These are phyloP conservation scores for Saccharum hybrid DNA, from an alignment of 202 grass and related monocot genomes.

Conservation along the genomic window DNA sequence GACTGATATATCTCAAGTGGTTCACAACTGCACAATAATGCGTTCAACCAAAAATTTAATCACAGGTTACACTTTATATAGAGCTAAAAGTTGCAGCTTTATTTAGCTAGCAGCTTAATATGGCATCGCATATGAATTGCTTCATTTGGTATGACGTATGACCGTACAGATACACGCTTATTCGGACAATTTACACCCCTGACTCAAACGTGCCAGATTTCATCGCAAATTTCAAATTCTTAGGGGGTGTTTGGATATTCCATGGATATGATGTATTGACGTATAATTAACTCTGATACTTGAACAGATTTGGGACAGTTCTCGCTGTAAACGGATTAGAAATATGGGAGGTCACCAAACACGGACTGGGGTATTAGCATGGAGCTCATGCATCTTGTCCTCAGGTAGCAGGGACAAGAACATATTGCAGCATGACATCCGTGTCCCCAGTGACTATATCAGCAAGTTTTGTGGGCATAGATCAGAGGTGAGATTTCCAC, in stretches of 20 bases:
- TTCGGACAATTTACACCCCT: neutral
- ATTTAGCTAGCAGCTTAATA: neutral
- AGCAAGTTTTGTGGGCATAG: constrained; percentile 81
- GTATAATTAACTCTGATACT: neutral
- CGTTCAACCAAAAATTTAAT: neutral
- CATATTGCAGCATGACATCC: constrained; percentile 89
- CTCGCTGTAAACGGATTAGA: constrained; percentile 80
- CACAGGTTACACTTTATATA: neutral
- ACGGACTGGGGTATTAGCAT: constrained; percentile 72
- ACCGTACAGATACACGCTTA: neutral
- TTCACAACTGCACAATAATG: neutral
- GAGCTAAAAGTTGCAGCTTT: neutral
- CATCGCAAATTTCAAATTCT: neutral
- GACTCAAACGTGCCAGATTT: neutral
- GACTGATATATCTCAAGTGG: neutral
- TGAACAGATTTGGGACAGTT: constrained; percentile 87
- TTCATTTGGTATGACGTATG: too few species aligned
- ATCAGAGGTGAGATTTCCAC: constrained; percentile 71
- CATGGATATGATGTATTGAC: neutral
- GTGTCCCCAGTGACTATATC: constrained; percentile 74
- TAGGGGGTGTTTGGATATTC: neutral
- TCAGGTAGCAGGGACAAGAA: constrained; percentile 96
- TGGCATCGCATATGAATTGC: too few species aligned
- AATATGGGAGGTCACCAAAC: constrained; percentile 88
- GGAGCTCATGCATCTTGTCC: constrained; percentile 91